phyloP scores from a whole-genome alignment of 1,284 basidiomycete species.

The Pyrrhoderma noxium region DNA sequence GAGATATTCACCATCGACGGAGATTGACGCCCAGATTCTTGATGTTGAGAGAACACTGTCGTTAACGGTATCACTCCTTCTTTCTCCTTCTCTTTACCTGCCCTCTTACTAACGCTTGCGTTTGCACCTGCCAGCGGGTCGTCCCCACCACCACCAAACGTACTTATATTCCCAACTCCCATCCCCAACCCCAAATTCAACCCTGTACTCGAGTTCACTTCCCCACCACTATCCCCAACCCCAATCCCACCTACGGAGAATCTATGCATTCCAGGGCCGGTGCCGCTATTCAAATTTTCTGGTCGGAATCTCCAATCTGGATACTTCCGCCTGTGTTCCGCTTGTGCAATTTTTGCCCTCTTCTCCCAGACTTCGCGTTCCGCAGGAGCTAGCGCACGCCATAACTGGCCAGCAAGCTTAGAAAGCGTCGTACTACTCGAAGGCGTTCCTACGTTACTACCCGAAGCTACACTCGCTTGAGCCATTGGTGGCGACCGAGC shows the following conservation, averaged over 20 bases:
- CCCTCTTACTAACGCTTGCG: too few relatives aligned
- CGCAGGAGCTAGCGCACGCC: slow-evolving; percentile 51
- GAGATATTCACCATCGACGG: too few relatives aligned
- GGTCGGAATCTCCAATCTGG: slow-evolving; percentile 73
- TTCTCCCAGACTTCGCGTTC: slow-evolving; percentile 70
- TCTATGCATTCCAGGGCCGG: slow-evolving; percentile 44
- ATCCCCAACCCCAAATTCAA: not conserved
- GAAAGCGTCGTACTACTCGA: slow-evolving; percentile 63
- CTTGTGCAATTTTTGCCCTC: slow-evolving; percentile 66
- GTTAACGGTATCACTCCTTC: not conserved
- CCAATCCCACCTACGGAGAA: slow-evolving; percentile 43
- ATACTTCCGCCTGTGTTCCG: slow-evolving; percentile 68
- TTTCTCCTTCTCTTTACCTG: not conserved
- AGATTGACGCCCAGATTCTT: too few relatives aligned
- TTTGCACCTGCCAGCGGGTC: too few relatives aligned
- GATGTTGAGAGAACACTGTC: not conserved
- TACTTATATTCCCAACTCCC: too few relatives aligned
- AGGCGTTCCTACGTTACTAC: slow-evolving; percentile 60
- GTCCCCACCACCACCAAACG: too few relatives aligned
- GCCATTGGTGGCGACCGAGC: too few relatives aligned
- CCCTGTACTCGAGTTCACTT: not conserved
- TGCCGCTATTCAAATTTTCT: slow-evolving; percentile 36
- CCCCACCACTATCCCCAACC: slow-evolving; percentile 25
- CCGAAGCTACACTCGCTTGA: slow-evolving; percentile 18
- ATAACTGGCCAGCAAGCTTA: slow-evolving; percentile 53